These are phyloP conservation scores for Alternaria gaisen DNA, from an alignment of 2,329 filamentous ascomycete genomes.

Conservation along the genomic window DNA sequence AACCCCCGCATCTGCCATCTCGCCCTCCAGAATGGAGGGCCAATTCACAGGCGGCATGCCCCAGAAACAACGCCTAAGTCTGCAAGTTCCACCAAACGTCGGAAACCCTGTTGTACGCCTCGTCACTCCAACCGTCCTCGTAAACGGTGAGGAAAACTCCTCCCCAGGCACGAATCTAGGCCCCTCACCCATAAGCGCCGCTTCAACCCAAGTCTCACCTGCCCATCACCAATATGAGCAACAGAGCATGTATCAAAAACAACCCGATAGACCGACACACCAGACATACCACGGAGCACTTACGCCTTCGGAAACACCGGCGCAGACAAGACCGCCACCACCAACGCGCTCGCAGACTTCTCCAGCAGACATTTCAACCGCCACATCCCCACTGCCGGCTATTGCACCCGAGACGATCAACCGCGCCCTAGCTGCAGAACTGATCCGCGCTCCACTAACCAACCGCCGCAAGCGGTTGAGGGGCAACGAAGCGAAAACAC, in stretches of 20 bases:
- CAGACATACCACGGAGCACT: slow-evolving; percentile 33
- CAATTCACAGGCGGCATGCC: slow-evolving; percentile 29
- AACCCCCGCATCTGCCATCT: slow-evolving; percentile 50
- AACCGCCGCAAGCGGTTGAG: slow-evolving; percentile 54
- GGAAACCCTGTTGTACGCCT: slow-evolving; percentile 67
- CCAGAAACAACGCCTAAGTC: slow-evolving; percentile 62
- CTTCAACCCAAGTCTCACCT: slow-evolving; percentile 29
- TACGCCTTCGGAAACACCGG: slow-evolving; percentile 44
- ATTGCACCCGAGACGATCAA: slow-evolving; percentile 55
- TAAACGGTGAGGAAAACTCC: slow-evolving; percentile 59
- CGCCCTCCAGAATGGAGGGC: slow-evolving; percentile 37
- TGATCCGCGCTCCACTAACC: slow-evolving; percentile 56
- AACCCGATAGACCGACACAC: slow-evolving; percentile 30
- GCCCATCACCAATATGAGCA: slow-evolving; percentile 30
- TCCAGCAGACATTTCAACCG: background rate
- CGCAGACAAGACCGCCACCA: slow-evolving; percentile 29
- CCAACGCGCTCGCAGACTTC: slow-evolving; percentile 19
- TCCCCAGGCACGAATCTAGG: slow-evolving; percentile 35
- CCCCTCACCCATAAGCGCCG: slow-evolving; percentile 35
- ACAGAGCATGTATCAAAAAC: slow-evolving; percentile 22
- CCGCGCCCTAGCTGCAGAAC: slow-evolving; percentile 56
- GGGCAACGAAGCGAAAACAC: slow-evolving; percentile 57
- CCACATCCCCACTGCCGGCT: slow-evolving; percentile 17
- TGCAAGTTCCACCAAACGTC: slow-evolving; percentile 70
- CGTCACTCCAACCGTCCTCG: slow-evolving; percentile 66